phyloP scores from a whole-genome alignment of 139 green algal species.

The Chlamydomonas schloesseri region DNA sequence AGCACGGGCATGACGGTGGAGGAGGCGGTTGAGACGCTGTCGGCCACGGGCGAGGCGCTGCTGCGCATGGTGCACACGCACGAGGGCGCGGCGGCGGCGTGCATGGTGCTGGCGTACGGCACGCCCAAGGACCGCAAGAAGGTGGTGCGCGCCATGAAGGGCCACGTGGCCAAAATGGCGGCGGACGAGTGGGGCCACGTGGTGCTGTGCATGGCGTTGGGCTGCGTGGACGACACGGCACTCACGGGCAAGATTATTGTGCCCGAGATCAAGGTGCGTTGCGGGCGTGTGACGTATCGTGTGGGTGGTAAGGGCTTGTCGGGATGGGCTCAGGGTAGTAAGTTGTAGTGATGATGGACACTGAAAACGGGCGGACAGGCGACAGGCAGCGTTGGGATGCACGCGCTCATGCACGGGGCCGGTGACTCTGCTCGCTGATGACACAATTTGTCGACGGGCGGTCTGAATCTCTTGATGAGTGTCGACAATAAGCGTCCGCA shows the following conservation, averaged over 20 bases:
- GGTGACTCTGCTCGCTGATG: slow-evolving; percentile 60
- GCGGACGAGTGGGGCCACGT: slow-evolving; percentile 87
- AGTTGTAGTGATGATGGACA: too few species aligned
- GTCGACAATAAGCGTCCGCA: slow-evolving; percentile 66
- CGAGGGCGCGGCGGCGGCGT: slow-evolving; percentile 79
- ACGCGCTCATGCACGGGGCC: neutral
- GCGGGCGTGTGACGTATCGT: neutral
- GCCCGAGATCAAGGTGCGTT: slow-evolving; percentile 73
- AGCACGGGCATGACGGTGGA: slow-evolving; percentile 70
- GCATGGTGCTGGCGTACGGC: slow-evolving; percentile 81
- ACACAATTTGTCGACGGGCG: slow-evolving; percentile 82
- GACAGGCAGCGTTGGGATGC: too few species aligned
- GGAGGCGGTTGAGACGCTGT: slow-evolving; percentile 83
- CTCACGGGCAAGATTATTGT: slow-evolving; percentile 83
- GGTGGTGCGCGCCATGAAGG: slow-evolving; percentile 85
- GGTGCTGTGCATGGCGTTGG: slow-evolving; percentile 77
- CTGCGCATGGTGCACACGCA: slow-evolving; percentile 94
- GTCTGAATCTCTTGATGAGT: slow-evolving; percentile 82
- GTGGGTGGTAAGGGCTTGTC: neutral
- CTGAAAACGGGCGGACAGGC: too few species aligned
- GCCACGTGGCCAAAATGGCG: slow-evolving; percentile 66
- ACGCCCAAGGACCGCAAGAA: slow-evolving; percentile 86
- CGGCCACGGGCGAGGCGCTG: slow-evolving; percentile 70
- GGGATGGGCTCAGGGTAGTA: too few species aligned
- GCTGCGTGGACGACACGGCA: slow-evolving; percentile 87